Evolutionary conservation across 345 rosid species (phyloP), one percentile per base, ranked within the genome.

Genomic region (Punica granatum): DNA sequence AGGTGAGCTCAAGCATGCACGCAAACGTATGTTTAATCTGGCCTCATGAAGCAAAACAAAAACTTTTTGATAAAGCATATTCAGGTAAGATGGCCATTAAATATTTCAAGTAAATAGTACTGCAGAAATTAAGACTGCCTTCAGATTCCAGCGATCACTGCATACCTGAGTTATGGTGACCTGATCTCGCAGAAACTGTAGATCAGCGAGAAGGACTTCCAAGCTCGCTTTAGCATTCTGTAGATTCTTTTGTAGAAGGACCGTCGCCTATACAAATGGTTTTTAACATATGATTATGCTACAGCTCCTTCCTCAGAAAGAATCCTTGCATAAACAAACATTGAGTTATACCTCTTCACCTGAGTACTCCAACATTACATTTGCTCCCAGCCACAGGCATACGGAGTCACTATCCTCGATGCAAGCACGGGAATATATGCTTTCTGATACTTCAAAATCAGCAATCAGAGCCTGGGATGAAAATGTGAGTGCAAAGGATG

Each of bases 331-430:
- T 35, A 49, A 49, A 36, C 61, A 33, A 62, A 70, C 34, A 48
- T 46, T 0, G 0, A 19, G 43, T 36, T 15, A 16, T 68, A 90
- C 94, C 99, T 88, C 96, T 72, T 84, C 92, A 46, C 86, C 81
- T 66, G 99, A 89, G 78, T 92, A 90, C 79, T 94, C 99, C 78
- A 90, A 81, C 98, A 92, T 92, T 75, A 95, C 96, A 77, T 92
- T 95, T 70, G 97, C 97, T 71, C 90, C 98, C 26, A 92, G 78
- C 98, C 98, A 95, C 74, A 95, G 78, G 76, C 98, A 88, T 34
- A 95, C 97, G 0, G 90, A 88, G 71, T 88, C 96, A 1, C 75
- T 65, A 67, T 90, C 87, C 72, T 85, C 86, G 70, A 92, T 81
- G 69, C 73, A 31, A 76, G 97, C 90, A 68, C 81, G 84, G 19